phyloP scores from a whole-genome alignment of 345 rosid species.

The Moricandia moricandioides region DNA sequence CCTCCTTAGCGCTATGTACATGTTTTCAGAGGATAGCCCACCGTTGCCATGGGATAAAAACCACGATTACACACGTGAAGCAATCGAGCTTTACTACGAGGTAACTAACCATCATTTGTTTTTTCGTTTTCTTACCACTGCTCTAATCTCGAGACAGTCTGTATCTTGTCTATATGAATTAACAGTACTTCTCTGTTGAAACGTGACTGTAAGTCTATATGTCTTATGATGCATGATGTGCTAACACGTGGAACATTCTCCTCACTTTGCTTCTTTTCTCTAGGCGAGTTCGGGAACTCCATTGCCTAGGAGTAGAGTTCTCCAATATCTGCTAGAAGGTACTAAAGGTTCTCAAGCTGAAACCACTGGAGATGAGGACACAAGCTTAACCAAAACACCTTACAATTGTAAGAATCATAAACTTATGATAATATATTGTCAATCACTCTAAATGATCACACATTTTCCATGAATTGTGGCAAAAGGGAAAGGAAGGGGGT shows the following conservation, averaged over 20 bases:
- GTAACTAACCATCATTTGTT: conserved; percentile 34
- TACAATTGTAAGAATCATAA: conserved; percentile 21
- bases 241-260: not conserved
- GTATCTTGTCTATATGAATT: not conserved
- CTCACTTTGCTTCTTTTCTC: conserved; percentile 6
- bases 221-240: not conserved
- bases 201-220: not conserved
- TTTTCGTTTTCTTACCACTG: no score
- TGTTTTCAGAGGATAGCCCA: conserved; percentile 74
- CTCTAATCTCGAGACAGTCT: no score
- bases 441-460: not conserved
- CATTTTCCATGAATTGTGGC: not conserved
- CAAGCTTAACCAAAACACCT: conserved; percentile 22
- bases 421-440: not conserved
- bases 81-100: conserved; percentile 81
- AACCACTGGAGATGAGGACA: conserved; percentile 44
- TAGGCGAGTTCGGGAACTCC: conserved; percentile 62
- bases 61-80: conserved; percentile 63
- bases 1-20: conserved; percentile 67
- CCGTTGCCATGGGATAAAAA: conserved; percentile 75
- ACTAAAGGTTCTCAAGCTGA: conserved; percentile 70
- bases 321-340: conserved; percentile 72
- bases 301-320: conserved; percentile 53
- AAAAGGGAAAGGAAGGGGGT: conserved; percentile 42
- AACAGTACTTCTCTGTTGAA: not conserved